Evolutionary conservation across 1,284 basidiomycete genomes (phyloP), one percentile per base, ranked within the genome.

Genomic region (Tilletia indica): DNA sequence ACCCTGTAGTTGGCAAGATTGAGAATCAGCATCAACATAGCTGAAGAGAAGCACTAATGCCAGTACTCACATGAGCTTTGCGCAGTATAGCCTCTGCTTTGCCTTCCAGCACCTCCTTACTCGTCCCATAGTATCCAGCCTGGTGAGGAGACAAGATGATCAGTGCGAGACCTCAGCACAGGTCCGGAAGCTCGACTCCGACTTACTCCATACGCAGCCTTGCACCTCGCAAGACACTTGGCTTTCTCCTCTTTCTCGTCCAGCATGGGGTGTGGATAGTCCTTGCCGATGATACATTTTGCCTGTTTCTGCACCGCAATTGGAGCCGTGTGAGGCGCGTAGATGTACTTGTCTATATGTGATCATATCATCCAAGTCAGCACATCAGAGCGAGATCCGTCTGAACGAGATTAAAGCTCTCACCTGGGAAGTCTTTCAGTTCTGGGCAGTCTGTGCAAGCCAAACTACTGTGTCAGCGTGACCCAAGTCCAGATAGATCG

Each of bases 391-490:
- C 36, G 36, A 63, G 16, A 31, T 63, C 25, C 12, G 54, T 2
- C 1, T 58, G 21, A 9, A 14, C 54, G 21, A 14, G 54, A 21
- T 58, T 3, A 58, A 58, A 19, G 54, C 54, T 49, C 56, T 39
- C 6, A 64, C 34, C 61, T 5, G 77, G 77, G 25, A 76, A 79
- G 31, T 81, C 74, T 11, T 72, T 72, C 4, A 81, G 71, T 61
- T 80, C 78, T 5, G 87, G 87, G 68, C 86, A 86, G 72, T 86
- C 61, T 64, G 56, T 31, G 19, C 21, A 14, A 14, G 12, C 34
- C 25, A 58, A 25, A 34, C 12, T 21, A 12, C 8, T 38, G 4
- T 12, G 56, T 31, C 14, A 58, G 34, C 21, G 4, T 11, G 6
- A 54, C 8, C n/a, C n/a, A 4, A n/a, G 54, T 58, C 54, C 16